phyloP scores from a whole-genome alignment of 306 rosid species.

The Quercus variabilis region DNA sequence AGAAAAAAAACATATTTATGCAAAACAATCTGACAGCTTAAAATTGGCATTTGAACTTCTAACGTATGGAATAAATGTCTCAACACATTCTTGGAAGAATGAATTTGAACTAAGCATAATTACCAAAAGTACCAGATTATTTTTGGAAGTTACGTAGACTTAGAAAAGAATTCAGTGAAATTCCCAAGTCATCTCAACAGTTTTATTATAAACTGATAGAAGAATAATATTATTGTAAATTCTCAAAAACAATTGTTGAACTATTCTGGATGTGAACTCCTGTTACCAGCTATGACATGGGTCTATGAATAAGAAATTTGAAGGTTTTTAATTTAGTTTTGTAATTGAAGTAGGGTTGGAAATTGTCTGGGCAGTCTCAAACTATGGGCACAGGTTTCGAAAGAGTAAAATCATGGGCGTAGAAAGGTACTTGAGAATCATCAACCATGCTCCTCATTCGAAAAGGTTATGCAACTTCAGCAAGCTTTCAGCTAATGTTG shows the following conservation, averaged over 20 bases:
- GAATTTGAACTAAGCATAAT: background rate
- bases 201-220: background rate
- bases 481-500: too few relatives aligned
- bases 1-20: background rate
- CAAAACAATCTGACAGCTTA: background rate
- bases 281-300: too few relatives aligned
- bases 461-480: too few relatives aligned
- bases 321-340: too few relatives aligned
- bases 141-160: background rate
- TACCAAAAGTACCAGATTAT: background rate
- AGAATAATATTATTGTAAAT: background rate
- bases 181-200: background rate
- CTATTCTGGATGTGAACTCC: too few relatives aligned
- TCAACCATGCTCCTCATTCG: too few relatives aligned
- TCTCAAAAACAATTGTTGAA: background rate
- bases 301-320: too few relatives aligned
- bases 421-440: too few relatives aligned
- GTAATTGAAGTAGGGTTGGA: background rate
- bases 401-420: too few relatives aligned
- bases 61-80: background rate
- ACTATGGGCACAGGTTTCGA: background rate
- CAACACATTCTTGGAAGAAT: background rate
- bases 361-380: background rate
- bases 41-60: background rate
- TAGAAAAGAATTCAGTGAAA: background rate